Conservation (phyloP, 371 early-diverging fungal genomes). For the Mucor mucedo region DNA sequence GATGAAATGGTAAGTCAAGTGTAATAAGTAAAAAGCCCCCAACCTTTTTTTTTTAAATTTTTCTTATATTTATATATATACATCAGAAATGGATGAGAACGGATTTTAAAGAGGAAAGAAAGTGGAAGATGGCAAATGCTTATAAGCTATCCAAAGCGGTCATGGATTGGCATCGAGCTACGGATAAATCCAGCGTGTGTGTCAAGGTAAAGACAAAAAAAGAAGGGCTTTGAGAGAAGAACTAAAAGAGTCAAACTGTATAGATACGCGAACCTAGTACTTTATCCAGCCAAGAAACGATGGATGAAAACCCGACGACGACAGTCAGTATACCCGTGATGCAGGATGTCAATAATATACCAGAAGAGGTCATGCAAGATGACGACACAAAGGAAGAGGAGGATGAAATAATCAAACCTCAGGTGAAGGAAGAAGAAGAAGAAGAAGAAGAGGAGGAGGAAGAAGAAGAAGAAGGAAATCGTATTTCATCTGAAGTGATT, state of each 20-base stretch:
- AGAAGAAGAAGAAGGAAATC: background rate
- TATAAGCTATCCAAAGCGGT: constrained; percentile 73
- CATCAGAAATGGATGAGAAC: constrained; percentile 80
- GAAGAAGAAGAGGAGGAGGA: constrained; percentile 19
- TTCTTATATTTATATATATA: background rate
- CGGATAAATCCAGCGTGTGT: constrained; percentile 74
- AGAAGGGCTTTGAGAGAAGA: background rate
- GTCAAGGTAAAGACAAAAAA: constrained; percentile 51
- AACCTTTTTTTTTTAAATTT: background rate
- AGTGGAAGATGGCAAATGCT: constrained; percentile 83
- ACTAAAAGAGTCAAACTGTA: background rate
- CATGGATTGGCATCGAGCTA: constrained; percentile 80
- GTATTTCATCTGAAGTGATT: constrained; percentile 19
- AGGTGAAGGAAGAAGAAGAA: background rate
- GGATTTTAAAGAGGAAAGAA: constrained; percentile 87
- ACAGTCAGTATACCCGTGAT: background rate
- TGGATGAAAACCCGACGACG: background rate
- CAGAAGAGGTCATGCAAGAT: constrained; percentile 48
- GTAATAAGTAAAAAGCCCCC: background rate
- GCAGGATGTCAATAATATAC: background rate
- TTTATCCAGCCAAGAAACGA: constrained; percentile 12
- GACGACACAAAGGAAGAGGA: constrained; percentile 9
- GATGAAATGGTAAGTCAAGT: constrained; percentile 77
- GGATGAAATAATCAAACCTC: constrained; percentile 38
- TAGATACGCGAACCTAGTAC: constrained; percentile 4